These are phyloP conservation scores for Solanum hybrid DNA, from an alignment of 305 asterid genomes.

Conservation along the genomic window DNA sequence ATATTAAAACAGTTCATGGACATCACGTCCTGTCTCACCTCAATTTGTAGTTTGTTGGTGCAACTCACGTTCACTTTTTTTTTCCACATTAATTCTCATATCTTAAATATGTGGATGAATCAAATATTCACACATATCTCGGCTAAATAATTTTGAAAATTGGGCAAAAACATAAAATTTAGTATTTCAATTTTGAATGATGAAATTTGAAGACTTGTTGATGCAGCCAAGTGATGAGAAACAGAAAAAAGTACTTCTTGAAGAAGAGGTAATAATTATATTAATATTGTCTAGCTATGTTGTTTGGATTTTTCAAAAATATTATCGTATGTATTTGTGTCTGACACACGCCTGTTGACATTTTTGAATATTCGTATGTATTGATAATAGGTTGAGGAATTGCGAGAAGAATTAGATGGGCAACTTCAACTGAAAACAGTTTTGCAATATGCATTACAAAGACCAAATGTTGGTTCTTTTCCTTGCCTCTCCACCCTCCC, in stretches of 20 bases:
- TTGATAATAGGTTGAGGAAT: slow-evolving; percentile 33
- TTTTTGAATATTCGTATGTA: background rate
- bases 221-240: slow-evolving; percentile 30
- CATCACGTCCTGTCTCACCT: too few relatives aligned
- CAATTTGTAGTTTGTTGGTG: too few relatives aligned
- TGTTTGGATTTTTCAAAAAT: background rate
- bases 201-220: slow-evolving; percentile 87
- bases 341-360: background rate
- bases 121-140: background rate
- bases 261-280: slow-evolving; percentile 36
- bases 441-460: slow-evolving; percentile 63
- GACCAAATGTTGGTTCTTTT: slow-evolving; percentile 48
- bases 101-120: background rate
- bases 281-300: background rate
- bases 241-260: slow-evolving; percentile 31
- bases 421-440: slow-evolving; percentile 60
- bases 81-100: too few relatives aligned
- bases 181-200: slow-evolving; percentile 8
- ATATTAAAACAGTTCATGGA: too few relatives aligned
- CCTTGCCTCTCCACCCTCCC: slow-evolving; percentile 59
- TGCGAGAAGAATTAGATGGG: slow-evolving; percentile 53
- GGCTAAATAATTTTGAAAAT: background rate
- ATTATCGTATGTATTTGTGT: background rate
- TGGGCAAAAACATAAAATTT: background rate
- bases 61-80: too few relatives aligned